phyloP scores from a whole-genome alignment of 2,329 filamentous ascomycete genomes.

The Alternaria triticina region DNA sequence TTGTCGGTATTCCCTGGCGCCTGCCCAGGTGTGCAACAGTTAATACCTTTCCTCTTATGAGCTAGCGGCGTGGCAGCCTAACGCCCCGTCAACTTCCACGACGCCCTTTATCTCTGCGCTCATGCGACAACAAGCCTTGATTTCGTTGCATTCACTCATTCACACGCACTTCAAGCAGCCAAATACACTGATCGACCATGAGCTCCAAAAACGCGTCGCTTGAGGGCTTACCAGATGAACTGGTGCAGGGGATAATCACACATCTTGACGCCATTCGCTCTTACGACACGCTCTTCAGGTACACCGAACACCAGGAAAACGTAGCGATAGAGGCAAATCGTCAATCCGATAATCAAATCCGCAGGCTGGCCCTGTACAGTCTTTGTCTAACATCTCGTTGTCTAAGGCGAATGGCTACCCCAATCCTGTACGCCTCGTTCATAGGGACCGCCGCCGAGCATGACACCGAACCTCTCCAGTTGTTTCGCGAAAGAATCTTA shows the following conservation, averaged over 20 bases:
- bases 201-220: neutral
- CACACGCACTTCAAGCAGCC: no score
- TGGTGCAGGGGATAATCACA: conserved; percentile 26
- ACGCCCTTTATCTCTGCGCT: neutral
- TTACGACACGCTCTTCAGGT: conserved; percentile 26
- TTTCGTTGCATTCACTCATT: neutral
- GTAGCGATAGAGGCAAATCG: conserved; percentile 21
- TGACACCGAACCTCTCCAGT: conserved; percentile 18
- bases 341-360: conserved; percentile 30
- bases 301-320: neutral
- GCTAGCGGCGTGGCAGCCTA: neutral
- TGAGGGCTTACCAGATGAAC: conserved; percentile 28
- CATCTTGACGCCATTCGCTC: conserved; percentile 23
- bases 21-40: neutral
- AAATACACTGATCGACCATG: neutral
- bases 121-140: neutral
- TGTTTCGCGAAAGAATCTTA: conserved; percentile 25
- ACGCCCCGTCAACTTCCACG: neutral
- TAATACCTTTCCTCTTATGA: neutral
- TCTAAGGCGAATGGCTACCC: conserved; percentile 25
- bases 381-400: conserved; percentile 27
- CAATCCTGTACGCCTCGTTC: conserved; percentile 33
- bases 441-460: conserved; percentile 19
- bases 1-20: neutral
- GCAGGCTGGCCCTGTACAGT: conserved; percentile 21